Base-by-base conservation (phyloP, 2,329 filamentous ascomycete species). In the Plenodomus tracheiphilus region DNA sequence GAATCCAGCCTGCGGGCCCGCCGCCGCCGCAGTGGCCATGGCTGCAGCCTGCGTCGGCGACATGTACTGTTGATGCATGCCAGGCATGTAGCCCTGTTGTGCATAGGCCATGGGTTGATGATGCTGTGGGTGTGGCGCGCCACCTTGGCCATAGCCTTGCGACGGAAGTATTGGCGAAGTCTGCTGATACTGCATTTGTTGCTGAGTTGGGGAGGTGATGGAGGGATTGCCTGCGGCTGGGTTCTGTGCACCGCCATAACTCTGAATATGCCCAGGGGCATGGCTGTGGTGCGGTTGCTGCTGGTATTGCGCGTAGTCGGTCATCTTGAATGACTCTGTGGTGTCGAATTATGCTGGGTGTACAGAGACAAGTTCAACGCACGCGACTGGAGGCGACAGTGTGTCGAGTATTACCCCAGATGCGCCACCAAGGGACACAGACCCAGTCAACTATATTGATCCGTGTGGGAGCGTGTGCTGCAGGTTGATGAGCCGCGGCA, bases 1-100 rank as follows among this genome's bases (percentile, higher is more conserved):
- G 61, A 88, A 88, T 9, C 64, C 69, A 54, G 77, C 84, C 34
- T 28, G 21, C 52, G 90, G 87, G 35, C 93, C 92, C 5, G 91
- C 92, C 10, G 93, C 93, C 1, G 93, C 92, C 16, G 93, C 93
- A 1, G 92, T 96, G 18, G 88, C 92, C 89, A 96, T 94, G 49
- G 92, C 92, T 41, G 93, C 92, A 13, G 91, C 91, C 73, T 96
- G 90, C 39, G 91, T 90, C 17, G 87, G 84, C 28, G 87, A 87
- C 74, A 93, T 90, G 49, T 96, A 96, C 18, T 76, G 76, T 51
- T 79, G 77, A 45, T 89, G 86, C 84, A 96, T 91, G 65, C 81
- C 81, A 57, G 86, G 83, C 53, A 87, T 80, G 48, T 92, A 88
- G 49, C 84, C 86, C 69, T 91, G 93, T 70, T 88, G 83, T 65